Evolutionary conservation across 495 filamentous ascomycete genomes (phyloP).

Genomic region (Podospora pseudocomata): DNA sequence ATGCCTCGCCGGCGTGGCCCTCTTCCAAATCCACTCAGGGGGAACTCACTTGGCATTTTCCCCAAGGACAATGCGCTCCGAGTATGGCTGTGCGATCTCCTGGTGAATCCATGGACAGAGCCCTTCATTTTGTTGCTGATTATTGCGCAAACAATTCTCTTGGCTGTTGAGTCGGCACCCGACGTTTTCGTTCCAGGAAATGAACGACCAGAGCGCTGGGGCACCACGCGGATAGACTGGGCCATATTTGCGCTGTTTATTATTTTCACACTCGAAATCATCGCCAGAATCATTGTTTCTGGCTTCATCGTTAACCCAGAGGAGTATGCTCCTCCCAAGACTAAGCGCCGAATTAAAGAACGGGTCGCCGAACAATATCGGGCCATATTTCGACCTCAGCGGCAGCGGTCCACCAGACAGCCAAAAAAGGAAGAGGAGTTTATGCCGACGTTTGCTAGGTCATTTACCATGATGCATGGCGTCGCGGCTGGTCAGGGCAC

Average conservation of each 20-base stretch:
- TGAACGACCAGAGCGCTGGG: slow-evolving; percentile 55
- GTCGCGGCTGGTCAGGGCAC: slow-evolving; percentile 43
- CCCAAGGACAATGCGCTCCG: slow-evolving; percentile 71
- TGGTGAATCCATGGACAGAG: slow-evolving; percentile 87
- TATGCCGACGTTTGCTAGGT: slow-evolving; percentile 70
- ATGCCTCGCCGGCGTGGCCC: slow-evolving; percentile 39
- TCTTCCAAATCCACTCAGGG: slow-evolving; percentile 76
- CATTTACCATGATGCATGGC: slow-evolving; percentile 74
- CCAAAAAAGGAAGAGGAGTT: slow-evolving; percentile 35
- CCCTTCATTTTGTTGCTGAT: slow-evolving; percentile 85
- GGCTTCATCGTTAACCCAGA: slow-evolving; percentile 83
- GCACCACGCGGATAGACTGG: slow-evolving; percentile 66
- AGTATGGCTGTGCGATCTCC: slow-evolving; percentile 71
- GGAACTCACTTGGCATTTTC: slow-evolving; percentile 83
- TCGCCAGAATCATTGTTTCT: slow-evolving; percentile 81
- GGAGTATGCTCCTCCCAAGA: slow-evolving; percentile 78
- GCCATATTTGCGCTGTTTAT: slow-evolving; percentile 78
- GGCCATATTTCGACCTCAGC: slow-evolving; percentile 72
- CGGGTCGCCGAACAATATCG: slow-evolving; percentile 71
- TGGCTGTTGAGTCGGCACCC: slow-evolving; percentile 74
- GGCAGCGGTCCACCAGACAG: slow-evolving; percentile 60
- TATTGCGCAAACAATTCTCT: slow-evolving; percentile 77
- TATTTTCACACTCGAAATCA: slow-evolving; percentile 85
- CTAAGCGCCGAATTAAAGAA: slow-evolving; percentile 65
- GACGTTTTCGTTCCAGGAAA: slow-evolving; percentile 59